Evolutionary conservation across 192 early-diverging fungal genomes (phyloP).

Genomic region (Lobosporangium transversale): DNA sequence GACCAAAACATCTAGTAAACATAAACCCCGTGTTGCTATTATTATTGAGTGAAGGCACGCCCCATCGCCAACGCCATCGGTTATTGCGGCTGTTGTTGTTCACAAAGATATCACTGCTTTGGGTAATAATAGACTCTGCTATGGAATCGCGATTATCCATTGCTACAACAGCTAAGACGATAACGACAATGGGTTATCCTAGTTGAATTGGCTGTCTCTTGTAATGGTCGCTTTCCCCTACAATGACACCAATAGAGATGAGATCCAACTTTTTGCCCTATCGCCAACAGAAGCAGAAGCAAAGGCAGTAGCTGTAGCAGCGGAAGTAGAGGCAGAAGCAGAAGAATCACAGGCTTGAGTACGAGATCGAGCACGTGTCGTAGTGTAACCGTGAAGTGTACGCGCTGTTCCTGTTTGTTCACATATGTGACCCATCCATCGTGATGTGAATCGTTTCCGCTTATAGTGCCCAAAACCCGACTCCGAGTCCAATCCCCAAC

Average conservation of each 20-base stretch:
- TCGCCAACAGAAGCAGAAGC: too few relatives aligned
- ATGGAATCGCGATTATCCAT: conserved; percentile 3
- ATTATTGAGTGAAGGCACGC: too few relatives aligned
- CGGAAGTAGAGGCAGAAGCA: too few relatives aligned
- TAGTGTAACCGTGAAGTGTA: background rate
- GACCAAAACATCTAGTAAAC: too few relatives aligned
- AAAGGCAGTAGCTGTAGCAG: too few relatives aligned
- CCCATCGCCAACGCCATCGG: conserved; percentile 10
- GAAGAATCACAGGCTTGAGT: too few relatives aligned
- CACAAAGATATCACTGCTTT: background rate
- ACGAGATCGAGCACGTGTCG: background rate
- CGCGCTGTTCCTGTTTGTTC: too few relatives aligned
- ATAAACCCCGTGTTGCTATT: too few relatives aligned
- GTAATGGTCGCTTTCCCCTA: background rate
- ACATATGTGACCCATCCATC: background rate
- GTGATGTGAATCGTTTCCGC: background rate
- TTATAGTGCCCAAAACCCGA: conserved; percentile 37
- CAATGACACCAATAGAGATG: too few relatives aligned
- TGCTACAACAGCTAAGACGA: too few relatives aligned
- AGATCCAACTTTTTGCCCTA: too few relatives aligned
- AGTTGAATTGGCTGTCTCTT: background rate
- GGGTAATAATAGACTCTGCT: background rate
- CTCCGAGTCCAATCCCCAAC: conserved; percentile 23
- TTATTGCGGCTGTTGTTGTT: background rate
- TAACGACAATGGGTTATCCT: too few relatives aligned